A percentile compares a stretch with the other conserved stretches of the same genome.
These are phyloP conservation scores for Metschnikowia reukaufii DNA, from an alignment of 805 yeast genomes.

Conservation along the genomic window DNA sequence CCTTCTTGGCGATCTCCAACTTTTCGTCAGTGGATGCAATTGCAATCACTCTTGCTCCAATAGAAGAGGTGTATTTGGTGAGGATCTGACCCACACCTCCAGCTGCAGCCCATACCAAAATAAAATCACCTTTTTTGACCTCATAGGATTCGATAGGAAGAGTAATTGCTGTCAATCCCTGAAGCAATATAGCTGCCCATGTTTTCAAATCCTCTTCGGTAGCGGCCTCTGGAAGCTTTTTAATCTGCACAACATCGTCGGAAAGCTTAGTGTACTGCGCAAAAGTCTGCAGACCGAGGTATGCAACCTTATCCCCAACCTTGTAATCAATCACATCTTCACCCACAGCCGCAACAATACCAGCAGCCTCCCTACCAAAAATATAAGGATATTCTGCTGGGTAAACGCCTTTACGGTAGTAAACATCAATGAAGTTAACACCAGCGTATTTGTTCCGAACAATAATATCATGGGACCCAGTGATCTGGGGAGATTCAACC, in stretches of 20 bases:
- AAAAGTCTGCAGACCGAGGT: slow-evolving; percentile 51
- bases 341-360: slow-evolving; percentile 67
- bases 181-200: slow-evolving; percentile 63
- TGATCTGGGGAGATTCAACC: slow-evolving; percentile 57
- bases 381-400: slow-evolving; percentile 57
- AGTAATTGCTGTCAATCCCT: slow-evolving; percentile 79
- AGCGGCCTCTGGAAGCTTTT: slow-evolving; percentile 43
- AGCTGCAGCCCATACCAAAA: slow-evolving; percentile 89
- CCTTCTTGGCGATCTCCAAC: slow-evolving; percentile 59
- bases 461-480: slow-evolving; percentile 53
- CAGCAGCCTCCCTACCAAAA: slow-evolving; percentile 74
- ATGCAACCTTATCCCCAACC: slow-evolving; percentile 74
- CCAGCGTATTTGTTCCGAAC: slow-evolving; percentile 78
- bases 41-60: slow-evolving; percentile 83
- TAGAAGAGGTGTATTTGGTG: slow-evolving; percentile 57
- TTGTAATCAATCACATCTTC: slow-evolving; percentile 50
- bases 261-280: slow-evolving; percentile 68
- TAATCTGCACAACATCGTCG: slow-evolving; percentile 23
- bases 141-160: slow-evolving; percentile 65
- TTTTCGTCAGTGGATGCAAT: slow-evolving; percentile 79
- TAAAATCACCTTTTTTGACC: slow-evolving; percentile 67
- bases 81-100: slow-evolving; percentile 87
- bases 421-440: slow-evolving; percentile 76
- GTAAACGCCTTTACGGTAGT: slow-evolving; percentile 78
- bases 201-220: slow-evolving; percentile 50